phyloP scores from a whole-genome alignment of 2,329 filamentous ascomycete genomes.

The Chaetomium globosum region DNA sequence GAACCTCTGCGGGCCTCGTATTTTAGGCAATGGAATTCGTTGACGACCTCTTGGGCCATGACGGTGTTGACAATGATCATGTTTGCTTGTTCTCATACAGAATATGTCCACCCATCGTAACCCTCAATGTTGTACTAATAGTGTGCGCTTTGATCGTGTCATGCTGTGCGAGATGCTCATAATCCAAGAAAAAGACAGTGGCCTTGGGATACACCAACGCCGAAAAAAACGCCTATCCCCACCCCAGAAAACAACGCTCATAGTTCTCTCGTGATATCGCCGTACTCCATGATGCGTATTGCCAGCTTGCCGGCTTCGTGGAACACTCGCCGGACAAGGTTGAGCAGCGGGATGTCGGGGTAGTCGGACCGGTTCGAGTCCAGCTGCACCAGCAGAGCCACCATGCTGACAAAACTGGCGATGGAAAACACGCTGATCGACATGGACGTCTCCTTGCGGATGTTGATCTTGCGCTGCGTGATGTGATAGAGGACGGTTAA shows the following conservation, averaged over 20 bases:
- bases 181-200: not conserved
- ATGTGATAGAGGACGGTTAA: slow-evolving; percentile 75
- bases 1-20: slow-evolving; percentile 29
- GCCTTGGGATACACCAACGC: not conserved
- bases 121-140: not conserved
- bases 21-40: slow-evolving; percentile 34
- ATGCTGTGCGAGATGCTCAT: not conserved
- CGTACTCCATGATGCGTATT: slow-evolving; percentile 39
- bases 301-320: slow-evolving; percentile 38
- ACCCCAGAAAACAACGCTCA: slow-evolving; percentile 12
- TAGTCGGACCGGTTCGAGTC: slow-evolving; percentile 65
- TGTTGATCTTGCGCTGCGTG: slow-evolving; percentile 76
- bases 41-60: slow-evolving; percentile 5
- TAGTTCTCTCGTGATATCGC: slow-evolving; percentile 38
- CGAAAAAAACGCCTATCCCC: not conserved
- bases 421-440: slow-evolving; percentile 78
- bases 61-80: not conserved
- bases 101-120: not conserved
- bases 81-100: not conserved
- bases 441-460: slow-evolving; percentile 75
- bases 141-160: not conserved
- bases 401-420: slow-evolving; percentile 76
- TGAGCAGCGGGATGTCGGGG: slow-evolving; percentile 60
- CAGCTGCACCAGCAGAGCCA: slow-evolving; percentile 66
- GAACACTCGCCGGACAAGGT: slow-evolving; percentile 49